A percentile compares a stretch with the other conserved stretches of the same genome.
Conservation (phyloP, 345 rosid species). For the Eucalyptus paniculata region DNA sequence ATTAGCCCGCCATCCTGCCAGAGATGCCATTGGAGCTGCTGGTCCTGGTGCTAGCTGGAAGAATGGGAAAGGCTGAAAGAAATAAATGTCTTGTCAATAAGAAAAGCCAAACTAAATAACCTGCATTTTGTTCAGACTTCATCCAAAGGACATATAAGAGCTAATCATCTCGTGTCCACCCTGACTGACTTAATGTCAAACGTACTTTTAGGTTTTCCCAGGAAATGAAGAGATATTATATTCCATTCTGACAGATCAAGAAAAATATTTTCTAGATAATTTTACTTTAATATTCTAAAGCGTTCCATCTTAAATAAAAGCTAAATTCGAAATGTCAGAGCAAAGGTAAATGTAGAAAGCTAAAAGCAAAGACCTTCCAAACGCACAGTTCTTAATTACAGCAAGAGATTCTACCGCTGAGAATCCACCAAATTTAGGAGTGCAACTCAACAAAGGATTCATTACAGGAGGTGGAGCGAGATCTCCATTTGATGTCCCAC, state of each 20-base stretch:
- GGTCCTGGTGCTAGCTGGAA: constrained; percentile 44
- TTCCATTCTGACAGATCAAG: neutral
- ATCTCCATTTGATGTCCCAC: constrained; percentile 65
- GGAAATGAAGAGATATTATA: neutral
- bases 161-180: neutral
- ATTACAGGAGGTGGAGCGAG: constrained; percentile 65
- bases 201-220: neutral
- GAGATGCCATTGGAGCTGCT: constrained; percentile 47
- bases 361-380: neutral
- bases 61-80: neutral
- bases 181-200: neutral
- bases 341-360: neutral
- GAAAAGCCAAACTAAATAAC: neutral
- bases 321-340: neutral
- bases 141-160: neutral
- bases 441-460: constrained; percentile 54
- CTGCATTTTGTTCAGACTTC: neutral
- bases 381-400: constrained; percentile 23
- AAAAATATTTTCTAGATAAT: neutral
- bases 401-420: constrained; percentile 53
- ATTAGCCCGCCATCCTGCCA: constrained; percentile 80
- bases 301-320: neutral
- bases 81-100: neutral
- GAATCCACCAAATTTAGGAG: constrained; percentile 49
- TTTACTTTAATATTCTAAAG: neutral